Conservation (phyloP, 176 grass and related monocot species). For the maize (Zea mays) region DNA sequence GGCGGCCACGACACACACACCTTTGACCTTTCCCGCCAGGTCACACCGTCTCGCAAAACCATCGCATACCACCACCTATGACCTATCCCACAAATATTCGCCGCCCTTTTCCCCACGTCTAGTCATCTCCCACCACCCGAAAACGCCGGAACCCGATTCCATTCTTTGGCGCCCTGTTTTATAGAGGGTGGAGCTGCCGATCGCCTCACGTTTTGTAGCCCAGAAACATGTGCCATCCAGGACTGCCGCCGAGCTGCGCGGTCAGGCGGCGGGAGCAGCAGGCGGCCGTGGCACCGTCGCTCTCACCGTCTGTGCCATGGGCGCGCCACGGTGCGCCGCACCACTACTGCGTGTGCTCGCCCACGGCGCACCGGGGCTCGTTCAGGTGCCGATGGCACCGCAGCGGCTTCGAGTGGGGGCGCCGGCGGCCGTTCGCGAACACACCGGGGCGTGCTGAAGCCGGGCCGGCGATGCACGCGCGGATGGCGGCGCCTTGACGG, state of each 20-base stretch:
- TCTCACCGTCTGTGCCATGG: background rate
- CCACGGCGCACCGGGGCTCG: slow-evolving; percentile 61
- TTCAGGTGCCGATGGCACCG: slow-evolving; percentile 80
- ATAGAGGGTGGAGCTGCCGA: no score
- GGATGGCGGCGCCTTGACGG: slow-evolving; percentile 1
- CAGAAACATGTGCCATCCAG: slow-evolving; percentile 51
- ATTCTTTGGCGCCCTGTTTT: no score
- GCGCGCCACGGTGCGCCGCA: background rate
- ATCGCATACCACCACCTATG: no score
- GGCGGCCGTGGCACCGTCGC: background rate
- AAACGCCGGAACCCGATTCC: no score
- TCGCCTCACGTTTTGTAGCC: no score
- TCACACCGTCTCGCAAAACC: no score
- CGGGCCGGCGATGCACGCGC: background rate
- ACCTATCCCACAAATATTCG: no score
- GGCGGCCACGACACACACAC: no score
- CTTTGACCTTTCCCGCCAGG: no score
- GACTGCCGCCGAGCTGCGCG: slow-evolving; percentile 48
- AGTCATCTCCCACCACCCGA: no score
- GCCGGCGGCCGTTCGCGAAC: slow-evolving; percentile 6
- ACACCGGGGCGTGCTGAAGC: background rate
- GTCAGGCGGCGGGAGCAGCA: slow-evolving; percentile 26
- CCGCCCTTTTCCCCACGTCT: no score
- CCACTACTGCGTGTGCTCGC: slow-evolving; percentile 55
- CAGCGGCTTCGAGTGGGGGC: slow-evolving; percentile 38